phyloP scores from a whole-genome alignment of 129 eudicot genomes.

The Pulicaria dysenterica region DNA sequence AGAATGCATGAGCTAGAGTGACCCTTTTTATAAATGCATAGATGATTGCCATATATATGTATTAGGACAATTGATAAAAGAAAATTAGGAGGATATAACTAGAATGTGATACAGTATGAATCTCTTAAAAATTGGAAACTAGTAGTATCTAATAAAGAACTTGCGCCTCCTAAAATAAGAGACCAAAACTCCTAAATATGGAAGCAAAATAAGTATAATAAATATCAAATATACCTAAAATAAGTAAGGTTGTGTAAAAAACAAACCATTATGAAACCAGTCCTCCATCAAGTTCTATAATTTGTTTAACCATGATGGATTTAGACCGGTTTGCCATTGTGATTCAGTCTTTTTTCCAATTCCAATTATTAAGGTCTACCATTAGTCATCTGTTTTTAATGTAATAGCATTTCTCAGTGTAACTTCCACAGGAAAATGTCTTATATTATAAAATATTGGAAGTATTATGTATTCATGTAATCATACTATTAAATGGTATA shows the following conservation, averaged over 20 bases:
- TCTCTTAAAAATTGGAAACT: slow-evolving; percentile 5
- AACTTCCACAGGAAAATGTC: background rate
- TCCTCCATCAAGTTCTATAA: no score
- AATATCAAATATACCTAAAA: background rate
- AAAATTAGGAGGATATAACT: background rate
- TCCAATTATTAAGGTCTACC: background rate
- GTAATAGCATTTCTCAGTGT: background rate
- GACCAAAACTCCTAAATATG: background rate
- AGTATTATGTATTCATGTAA: background rate
- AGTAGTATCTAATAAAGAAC: background rate
- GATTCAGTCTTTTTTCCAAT: background rate
- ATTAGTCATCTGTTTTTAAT: background rate
- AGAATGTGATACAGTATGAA: background rate
- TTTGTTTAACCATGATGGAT: no score
- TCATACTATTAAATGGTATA: no score
- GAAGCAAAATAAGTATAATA: background rate
- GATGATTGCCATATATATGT: no score
- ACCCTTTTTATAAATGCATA: no score
- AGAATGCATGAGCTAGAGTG: no score
- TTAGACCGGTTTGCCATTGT: no score
- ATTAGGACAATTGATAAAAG: background rate
- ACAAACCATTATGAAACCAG: background rate
- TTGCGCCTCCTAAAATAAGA: background rate
- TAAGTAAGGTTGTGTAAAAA: background rate
- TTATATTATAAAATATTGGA: background rate